phyloP scores from a whole-genome alignment of 164 flowering plant genomes.

The Aristolochia fimbriata region DNA sequence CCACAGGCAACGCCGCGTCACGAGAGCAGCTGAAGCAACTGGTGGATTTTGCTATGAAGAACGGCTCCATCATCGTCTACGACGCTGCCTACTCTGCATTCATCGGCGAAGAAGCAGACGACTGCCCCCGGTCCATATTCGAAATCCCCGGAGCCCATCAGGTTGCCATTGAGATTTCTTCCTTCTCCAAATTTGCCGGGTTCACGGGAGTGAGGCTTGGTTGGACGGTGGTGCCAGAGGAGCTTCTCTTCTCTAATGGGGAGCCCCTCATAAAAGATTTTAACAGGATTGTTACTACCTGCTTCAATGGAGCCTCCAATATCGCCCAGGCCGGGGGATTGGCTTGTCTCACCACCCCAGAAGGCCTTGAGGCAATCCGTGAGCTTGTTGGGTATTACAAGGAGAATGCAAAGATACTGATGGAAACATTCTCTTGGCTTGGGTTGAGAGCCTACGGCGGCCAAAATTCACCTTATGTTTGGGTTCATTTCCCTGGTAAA shows the following conservation, averaged over 20 bases:
- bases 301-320: slow-evolving; percentile 67
- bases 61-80: slow-evolving; percentile 72
- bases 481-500: slow-evolving; percentile 77
- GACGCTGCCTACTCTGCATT: slow-evolving; percentile 78
- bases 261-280: slow-evolving; percentile 52
- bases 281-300: slow-evolving; percentile 51
- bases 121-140: slow-evolving; percentile 57
- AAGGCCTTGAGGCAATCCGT: slow-evolving; percentile 50
- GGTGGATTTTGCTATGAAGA: slow-evolving; percentile 58
- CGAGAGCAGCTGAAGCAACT: slow-evolving; percentile 53
- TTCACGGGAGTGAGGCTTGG: slow-evolving; percentile 77
- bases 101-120: slow-evolving; percentile 63
- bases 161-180: slow-evolving; percentile 75
- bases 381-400: slow-evolving; percentile 47
- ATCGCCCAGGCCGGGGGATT: slow-evolving; percentile 71
- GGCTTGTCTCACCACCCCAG: slow-evolving; percentile 60
- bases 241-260: slow-evolving; percentile 50
- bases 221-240: slow-evolving; percentile 70
- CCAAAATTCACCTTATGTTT: slow-evolving; percentile 67
- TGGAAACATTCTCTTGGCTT: slow-evolving; percentile 39
- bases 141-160: slow-evolving; percentile 76
- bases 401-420: slow-evolving; percentile 55
- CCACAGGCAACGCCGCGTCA: slow-evolving; percentile 75
- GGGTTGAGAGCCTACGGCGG: slow-evolving; percentile 74
- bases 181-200: slow-evolving; percentile 71